Evolutionary conservation across 2,329 filamentous ascomycete genomes (phyloP), one percentile per base, ranked within the genome.

Genomic region (Pseudogymnoascus sp.): DNA sequence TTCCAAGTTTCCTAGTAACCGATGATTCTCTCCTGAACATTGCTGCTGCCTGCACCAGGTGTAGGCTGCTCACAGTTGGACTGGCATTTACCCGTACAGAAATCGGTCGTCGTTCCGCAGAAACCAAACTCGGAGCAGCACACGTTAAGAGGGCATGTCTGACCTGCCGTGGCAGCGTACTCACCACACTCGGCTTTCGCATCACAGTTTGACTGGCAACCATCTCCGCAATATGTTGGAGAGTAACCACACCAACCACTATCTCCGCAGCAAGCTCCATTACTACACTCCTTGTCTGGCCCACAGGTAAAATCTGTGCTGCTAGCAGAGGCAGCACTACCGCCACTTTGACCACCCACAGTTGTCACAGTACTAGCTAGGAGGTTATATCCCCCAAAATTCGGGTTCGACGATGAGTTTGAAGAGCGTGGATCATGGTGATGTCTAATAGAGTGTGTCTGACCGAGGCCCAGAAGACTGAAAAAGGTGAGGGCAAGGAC

Each of bases 231-330:
- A 50, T 66, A 68, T 0, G 60, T 62, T 1, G 62, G 60, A 1
- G 64, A 65, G 59, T 62, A 71, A 7, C 68, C 67, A 53, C 69
- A 71, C 37, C 31, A 60, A 3, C 65, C 69, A 69, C 60, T 64
- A 67, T 1, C 38, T 21, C 68, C 63, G 61, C 69, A 71, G 31
- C 69, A 71, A 9, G 68, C 69, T n/a, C 65, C 68, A 42, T 70
- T 70, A 1, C 60, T 63, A 59, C 68, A 70, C 17, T 68, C 66
- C 1, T 62, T 67, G 10, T 65, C 59, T 3, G 65, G 64, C 17
- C 64, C 67, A 46, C 68, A 68, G 11, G 23, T 61, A 42, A 42
- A 42, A 9, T 42, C 38, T 3, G 7, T 2, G 17, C 38, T 19
- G 17, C 11, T 9, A 42, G 38, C 10, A 21, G 38, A 42, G 38